A percentile compares a stretch with the other conserved stretches of the same genome.
These are phyloP conservation scores for Aureobasidium leucospermi DNA, from an alignment of 2,329 filamentous ascomycete species.

Conservation along the genomic window DNA sequence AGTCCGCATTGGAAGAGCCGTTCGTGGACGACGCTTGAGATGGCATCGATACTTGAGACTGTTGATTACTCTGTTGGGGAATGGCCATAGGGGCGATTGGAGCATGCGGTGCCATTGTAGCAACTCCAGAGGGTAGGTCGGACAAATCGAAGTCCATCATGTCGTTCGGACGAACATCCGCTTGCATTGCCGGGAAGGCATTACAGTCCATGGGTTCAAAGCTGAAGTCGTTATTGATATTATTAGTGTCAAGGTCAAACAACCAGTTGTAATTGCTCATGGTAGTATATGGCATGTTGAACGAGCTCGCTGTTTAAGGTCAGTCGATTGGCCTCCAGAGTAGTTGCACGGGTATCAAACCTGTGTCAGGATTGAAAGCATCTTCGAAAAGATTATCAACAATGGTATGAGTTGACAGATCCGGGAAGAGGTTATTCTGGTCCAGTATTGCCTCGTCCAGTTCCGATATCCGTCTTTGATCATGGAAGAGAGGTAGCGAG, in stretches of 20 bases:
- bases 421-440: not conserved
- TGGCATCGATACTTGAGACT: not conserved
- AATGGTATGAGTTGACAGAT: not conserved
- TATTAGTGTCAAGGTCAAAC: slow-evolving; percentile 35
- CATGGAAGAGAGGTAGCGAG: not conserved
- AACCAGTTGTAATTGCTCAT: slow-evolving; percentile 57
- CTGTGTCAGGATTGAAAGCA: slow-evolving; percentile 53
- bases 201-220: not conserved
- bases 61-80: not conserved
- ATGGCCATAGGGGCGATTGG: not conserved
- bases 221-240: not conserved
- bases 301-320: slow-evolving; percentile 44
- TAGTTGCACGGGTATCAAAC: slow-evolving; percentile 20
- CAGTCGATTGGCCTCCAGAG: not conserved
- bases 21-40: not conserved
- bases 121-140: not conserved
- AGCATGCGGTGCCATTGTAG: not conserved
- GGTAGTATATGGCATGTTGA: slow-evolving; percentile 59
- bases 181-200: not conserved
- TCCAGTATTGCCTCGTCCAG: no score
- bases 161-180: not conserved
- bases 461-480: not conserved
- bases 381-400: slow-evolving; percentile 41
- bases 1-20: no score
- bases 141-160: not conserved